A percentile compares a stretch with the other conserved stretches of the same genome.
Evolutionary conservation across 2,329 filamentous ascomycete species (phyloP).

Genomic region (Fusarium sp.): DNA sequence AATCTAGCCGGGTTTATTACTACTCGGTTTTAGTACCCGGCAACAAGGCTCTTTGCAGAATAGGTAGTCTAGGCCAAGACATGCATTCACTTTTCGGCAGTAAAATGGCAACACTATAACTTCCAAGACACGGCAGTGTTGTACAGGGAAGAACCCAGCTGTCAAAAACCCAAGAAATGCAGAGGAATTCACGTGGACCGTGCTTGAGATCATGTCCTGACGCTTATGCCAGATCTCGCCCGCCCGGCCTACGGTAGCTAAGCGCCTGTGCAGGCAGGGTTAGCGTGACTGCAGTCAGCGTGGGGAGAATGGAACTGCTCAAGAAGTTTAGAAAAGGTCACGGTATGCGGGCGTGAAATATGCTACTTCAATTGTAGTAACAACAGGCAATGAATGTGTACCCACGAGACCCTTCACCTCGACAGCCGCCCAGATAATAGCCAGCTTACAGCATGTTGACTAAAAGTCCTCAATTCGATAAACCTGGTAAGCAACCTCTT

Average conservation of each 20-base stretch:
- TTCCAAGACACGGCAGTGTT: neutral
- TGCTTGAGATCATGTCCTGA: neutral
- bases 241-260: neutral
- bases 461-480: slow-evolving; percentile 41
- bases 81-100: neutral
- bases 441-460: neutral
- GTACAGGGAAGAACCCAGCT: slow-evolving; percentile 1
- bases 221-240: slow-evolving; percentile 3
- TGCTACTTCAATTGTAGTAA: neutral
- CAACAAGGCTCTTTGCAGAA: neutral
- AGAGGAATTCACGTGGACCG: neutral
- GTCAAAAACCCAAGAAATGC: neutral
- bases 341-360: neutral
- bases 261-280: neutral
- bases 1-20: too few relatives aligned
- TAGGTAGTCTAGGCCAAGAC: neutral
- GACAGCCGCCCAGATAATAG: neutral
- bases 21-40: too few relatives aligned
- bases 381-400: neutral
- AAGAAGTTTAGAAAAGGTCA: neutral
- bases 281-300: neutral
- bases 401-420: neutral
- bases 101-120: neutral
- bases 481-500: slow-evolving; percentile 41
- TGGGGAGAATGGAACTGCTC: neutral